phyloP scores from a whole-genome alignment of 768 basidiomycete genomes.

The Grammothele lineata region DNA sequence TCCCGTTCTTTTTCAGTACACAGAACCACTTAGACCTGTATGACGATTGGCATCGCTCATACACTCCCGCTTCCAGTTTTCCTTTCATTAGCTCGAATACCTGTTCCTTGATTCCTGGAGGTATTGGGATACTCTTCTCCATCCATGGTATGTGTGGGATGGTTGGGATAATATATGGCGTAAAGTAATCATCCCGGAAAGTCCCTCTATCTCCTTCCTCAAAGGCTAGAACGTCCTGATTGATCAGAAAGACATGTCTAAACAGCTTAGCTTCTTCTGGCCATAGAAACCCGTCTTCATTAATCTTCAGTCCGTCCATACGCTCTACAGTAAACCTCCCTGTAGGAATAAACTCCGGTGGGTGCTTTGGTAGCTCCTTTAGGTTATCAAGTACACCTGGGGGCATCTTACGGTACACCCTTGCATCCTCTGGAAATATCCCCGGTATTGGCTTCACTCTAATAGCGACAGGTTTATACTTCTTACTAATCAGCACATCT shows the following conservation, averaged over 20 bases:
- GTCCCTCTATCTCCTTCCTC: conserved; percentile 18
- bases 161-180: conserved; percentile 27
- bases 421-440: no score
- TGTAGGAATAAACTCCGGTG: conserved; percentile 29
- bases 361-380: conserved; percentile 23
- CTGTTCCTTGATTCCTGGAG: conserved; percentile 26
- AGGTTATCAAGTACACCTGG: no score
- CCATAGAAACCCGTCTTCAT: conserved; percentile 23
- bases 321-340: conserved; percentile 20
- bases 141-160: conserved; percentile 35
- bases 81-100: conserved; percentile 27
- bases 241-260: conserved; percentile 8
- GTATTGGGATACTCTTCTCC: conserved; percentile 31
- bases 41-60: conserved; percentile 32
- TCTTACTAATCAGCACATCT: no score
- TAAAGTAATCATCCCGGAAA: conserved; percentile 23
- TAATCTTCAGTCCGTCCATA: conserved; percentile 21
- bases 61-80: conserved; percentile 34
- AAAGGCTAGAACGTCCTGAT: conserved; percentile 20
- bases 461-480: no score
- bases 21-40: conserved; percentile 37
- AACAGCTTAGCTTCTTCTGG: conserved; percentile 27
- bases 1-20: conserved; percentile 33
- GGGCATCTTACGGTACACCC: no score
- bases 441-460: no score